Percentiles rank a stretch among this genome's conserved stretches.
Conservation (phyloP, 2,329 filamentous ascomycete genomes). For the Phaeosphaeria sp. region DNA sequence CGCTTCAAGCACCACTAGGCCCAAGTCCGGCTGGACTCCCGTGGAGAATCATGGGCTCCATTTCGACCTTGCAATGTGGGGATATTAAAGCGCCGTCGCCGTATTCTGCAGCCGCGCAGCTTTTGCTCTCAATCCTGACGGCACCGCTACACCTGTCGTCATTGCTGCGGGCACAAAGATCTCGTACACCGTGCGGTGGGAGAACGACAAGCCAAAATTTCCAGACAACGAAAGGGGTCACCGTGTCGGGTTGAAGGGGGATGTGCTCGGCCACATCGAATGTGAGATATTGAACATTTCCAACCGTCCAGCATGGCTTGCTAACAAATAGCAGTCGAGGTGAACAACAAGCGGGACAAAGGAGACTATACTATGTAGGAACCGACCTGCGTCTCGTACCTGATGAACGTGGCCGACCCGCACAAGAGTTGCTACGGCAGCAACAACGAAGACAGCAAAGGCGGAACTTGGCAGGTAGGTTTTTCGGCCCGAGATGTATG, state of each 20-base stretch:
- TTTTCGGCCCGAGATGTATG: background rate
- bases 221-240: background rate
- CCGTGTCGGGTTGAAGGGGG: background rate
- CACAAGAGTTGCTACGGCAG: background rate
- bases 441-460: background rate
- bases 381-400: background rate
- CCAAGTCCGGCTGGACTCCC: background rate
- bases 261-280: background rate
- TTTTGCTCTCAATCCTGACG: background rate
- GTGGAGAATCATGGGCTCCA: background rate
- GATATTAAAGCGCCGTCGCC: background rate
- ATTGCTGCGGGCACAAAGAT: background rate
- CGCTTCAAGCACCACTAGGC: background rate
- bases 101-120: background rate
- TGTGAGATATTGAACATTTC: background rate
- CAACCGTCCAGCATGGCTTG: background rate
- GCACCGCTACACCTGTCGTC: background rate
- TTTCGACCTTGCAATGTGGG: background rate
- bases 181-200: background rate
- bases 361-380: background rate
- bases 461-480: constrained; percentile 1
- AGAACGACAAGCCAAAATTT: background rate
- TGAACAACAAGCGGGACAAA: background rate
- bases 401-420: background rate
- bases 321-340: background rate